Percentiles rank a stretch among this genome's conserved stretches.
Conservation (phyloP, 106 monocot genomes). For the Agapanthus africanus region DNA sequence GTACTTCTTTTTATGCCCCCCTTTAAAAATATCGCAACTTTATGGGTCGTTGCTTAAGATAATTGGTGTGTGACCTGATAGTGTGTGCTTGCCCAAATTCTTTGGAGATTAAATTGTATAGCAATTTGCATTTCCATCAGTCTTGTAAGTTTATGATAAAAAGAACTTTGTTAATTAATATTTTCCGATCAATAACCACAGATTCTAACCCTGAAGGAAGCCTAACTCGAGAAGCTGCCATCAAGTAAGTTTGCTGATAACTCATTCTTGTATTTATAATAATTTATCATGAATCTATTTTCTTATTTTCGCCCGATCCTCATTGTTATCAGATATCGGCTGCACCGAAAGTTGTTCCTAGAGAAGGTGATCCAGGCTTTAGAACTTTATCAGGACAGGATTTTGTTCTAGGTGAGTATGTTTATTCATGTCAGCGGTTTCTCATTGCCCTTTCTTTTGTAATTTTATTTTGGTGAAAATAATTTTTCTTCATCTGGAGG, state of each 20-base stretch:
- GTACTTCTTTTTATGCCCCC: background rate
- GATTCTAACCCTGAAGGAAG: conserved; percentile 56
- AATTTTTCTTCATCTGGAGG: too few species aligned
- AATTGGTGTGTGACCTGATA: background rate
- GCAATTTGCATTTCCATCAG: background rate
- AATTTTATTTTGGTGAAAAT: too few species aligned
- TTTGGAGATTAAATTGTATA: too few species aligned
- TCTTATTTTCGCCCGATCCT: background rate
- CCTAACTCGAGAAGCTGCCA: conserved; percentile 69
- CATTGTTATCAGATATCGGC: conserved; percentile 52
- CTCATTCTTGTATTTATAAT: background rate
- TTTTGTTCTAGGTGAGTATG: conserved; percentile 48
- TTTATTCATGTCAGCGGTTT: background rate
- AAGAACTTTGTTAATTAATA: too few species aligned
- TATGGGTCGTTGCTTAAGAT: too few species aligned
- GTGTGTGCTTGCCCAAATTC: background rate
- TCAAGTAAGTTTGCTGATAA: conserved; percentile 41
- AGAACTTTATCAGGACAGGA: conserved; percentile 83
- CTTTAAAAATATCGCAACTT: too few species aligned
- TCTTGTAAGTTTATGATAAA: background rate
- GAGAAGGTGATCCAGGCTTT: conserved; percentile 77
- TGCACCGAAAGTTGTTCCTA: conserved; percentile 72
- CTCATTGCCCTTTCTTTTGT: too few species aligned
- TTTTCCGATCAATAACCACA: conserved; percentile 9
- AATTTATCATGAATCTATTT: background rate